A percentile compares a stretch with the other conserved stretches of the same genome.
phyloP scores from a whole-genome alignment of 129 eudicot genomes.

The Ambrosia artemisiifolia region DNA sequence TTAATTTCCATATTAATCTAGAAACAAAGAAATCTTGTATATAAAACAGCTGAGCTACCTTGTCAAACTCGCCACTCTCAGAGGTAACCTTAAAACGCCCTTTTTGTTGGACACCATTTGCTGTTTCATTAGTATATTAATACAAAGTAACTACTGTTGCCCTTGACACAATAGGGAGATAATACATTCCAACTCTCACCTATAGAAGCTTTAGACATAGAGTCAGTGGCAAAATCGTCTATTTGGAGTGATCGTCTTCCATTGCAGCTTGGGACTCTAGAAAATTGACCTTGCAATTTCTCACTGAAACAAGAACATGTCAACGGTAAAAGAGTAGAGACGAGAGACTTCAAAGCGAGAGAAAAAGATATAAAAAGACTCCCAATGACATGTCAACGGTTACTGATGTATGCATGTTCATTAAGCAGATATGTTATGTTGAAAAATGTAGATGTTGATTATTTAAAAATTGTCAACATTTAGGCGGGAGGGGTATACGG shows the following conservation, averaged over 20 bases:
- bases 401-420: neutral
- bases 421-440: no score
- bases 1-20: slow-evolving; percentile 13
- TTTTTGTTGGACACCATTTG: slow-evolving; percentile 70
- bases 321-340: neutral
- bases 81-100: slow-evolving; percentile 98
- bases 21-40: neutral
- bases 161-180: slow-evolving; percentile 10
- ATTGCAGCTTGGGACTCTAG: slow-evolving; percentile 36
- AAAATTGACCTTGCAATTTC: slow-evolving; percentile 37
- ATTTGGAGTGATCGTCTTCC: slow-evolving; percentile 29
- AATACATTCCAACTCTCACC: slow-evolving; percentile 31
- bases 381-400: neutral
- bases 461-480: no score
- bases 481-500: no score
- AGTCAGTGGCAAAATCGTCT: slow-evolving; percentile 41
- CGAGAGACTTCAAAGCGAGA: neutral
- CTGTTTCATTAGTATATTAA: slow-evolving; percentile 33
- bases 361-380: neutral
- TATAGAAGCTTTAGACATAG: slow-evolving; percentile 36
- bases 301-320: slow-evolving; percentile 35
- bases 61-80: slow-evolving; percentile 56
- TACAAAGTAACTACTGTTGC: neutral
- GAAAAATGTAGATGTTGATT: no score
- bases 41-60: slow-evolving; percentile 31